These are phyloP conservation scores for Cyclanthera cordifolia DNA, from an alignment of 306 rosid species.

Conservation along the genomic window DNA sequence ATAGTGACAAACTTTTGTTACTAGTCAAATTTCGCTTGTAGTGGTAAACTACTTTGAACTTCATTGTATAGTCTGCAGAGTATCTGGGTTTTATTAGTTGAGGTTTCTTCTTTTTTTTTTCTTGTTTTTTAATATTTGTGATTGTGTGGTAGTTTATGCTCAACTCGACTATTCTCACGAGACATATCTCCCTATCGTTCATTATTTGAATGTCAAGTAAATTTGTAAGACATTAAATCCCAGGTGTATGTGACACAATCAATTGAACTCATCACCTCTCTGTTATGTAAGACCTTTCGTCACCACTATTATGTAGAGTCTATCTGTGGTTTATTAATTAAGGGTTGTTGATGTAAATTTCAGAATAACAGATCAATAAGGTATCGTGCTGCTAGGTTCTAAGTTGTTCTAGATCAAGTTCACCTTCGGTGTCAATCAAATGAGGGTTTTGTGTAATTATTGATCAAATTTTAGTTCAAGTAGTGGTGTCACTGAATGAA, in stretches of 20 bases:
- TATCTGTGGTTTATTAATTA: neutral
- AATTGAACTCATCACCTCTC: no score
- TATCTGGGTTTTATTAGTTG: neutral
- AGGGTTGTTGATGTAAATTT: neutral
- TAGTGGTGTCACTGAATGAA: neutral
- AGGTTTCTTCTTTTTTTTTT: no score
- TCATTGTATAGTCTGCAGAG: neutral
- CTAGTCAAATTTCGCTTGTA: neutral
- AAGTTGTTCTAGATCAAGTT: neutral
- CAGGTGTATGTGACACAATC: no score
- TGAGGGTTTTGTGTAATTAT: neutral
- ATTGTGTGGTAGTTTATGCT: no score
- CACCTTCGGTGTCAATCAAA: neutral
- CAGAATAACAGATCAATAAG: neutral
- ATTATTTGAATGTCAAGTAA: no score
- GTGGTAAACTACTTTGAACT: no score
- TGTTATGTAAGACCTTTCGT: no score
- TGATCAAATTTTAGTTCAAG: neutral
- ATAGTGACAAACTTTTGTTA: neutral
- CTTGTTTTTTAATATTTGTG: no score
- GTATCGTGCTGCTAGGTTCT: neutral
- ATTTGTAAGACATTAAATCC: no score
- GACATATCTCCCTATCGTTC: no score
- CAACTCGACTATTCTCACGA: no score
- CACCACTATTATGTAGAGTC: no score